Percentiles rank a stretch among this genome's conserved stretches.
Evolutionary conservation across 1,284 basidiomycete genomes (phyloP).

Genomic region (Trichosporon coremiiforme): DNA sequence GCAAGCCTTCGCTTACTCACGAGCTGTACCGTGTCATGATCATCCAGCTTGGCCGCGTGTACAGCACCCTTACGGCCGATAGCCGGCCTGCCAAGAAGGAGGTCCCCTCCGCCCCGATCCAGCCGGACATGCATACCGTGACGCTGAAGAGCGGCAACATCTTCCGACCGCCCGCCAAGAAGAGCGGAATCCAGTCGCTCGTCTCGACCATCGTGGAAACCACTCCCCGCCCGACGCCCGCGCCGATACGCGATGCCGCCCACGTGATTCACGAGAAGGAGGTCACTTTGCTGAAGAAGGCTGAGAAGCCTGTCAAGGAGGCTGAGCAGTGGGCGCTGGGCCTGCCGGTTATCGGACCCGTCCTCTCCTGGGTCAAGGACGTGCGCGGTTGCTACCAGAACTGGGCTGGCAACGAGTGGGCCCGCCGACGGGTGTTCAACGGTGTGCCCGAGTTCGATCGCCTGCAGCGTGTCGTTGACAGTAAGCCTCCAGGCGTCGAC

Average conservation of each 20-base stretch:
- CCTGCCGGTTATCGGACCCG: conserved; percentile 26
- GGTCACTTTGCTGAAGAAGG: conserved; percentile 20
- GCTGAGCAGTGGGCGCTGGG: conserved; percentile 27
- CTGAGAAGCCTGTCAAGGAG: conserved; percentile 25
- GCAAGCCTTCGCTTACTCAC: conserved; percentile 37
- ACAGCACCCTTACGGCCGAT: conserved; percentile 35
- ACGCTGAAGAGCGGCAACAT: conserved; percentile 46
- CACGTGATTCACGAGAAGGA: conserved; percentile 28
- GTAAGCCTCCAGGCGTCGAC: conserved; percentile 35
- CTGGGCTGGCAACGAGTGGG: conserved; percentile 46
- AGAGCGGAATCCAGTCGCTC: conserved; percentile 34
- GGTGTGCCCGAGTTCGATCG: conserved; percentile 39
- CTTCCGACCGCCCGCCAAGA: conserved; percentile 42
- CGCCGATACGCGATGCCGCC: conserved; percentile 26
- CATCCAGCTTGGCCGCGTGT: conserved; percentile 38
- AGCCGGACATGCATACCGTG: conserved; percentile 38
- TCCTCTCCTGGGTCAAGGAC: conserved; percentile 20
- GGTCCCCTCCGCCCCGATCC: conserved; percentile 8
- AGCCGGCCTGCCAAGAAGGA: conserved; percentile 19
- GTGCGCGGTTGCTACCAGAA: conserved; percentile 23
- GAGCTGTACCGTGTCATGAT: conserved; percentile 47
- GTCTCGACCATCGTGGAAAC: conserved; percentile 42
- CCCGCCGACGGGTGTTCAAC: conserved; percentile 32
- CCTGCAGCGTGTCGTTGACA: conserved; percentile 42
- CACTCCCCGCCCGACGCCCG: conserved; percentile 35